Base-by-base conservation (phyloP, 2,329 filamentous ascomycete species). In the Thielaviopsis musarum region DNA sequence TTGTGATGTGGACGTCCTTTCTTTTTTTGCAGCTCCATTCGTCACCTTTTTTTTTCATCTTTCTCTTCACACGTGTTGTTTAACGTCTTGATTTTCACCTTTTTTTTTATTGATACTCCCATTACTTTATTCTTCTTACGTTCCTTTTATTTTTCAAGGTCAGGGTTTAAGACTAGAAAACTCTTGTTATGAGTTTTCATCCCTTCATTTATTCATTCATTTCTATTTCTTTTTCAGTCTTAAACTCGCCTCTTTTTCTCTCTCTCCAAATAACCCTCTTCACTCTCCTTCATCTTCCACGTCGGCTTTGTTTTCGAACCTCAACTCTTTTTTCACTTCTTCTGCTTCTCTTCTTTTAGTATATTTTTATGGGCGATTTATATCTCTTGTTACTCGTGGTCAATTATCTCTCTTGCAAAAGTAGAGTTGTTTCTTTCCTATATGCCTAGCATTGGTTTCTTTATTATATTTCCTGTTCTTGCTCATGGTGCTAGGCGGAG, bases 291-390 rank as follows among this genome's bases (percentile, higher is more conserved):
- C 21, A 59, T 59, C 19, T 55, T 61, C 52, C 56, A 56, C 13
- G 53, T 59, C 61, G 66, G 64, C 65, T 63, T 69, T 62, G 49
- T 55, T 59, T 30, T 61, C 56, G 60, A 59, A 45, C 53, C 52
- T 59, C 38, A 48, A 51, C 7, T 48, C 49, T 38, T 53, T 30
- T 56, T 53, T 56, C 9, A 6, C 26, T 54, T 58, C 26, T 19
- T 49, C 45, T 56, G 52, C 19, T 58, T 58, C 26, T 28, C 49
- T 54, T 56, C 54, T 38, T 53, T 48, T 12, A 34, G 30, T 34
- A 34, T 34, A 34, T 34, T 34, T 34, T 34, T 34, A 34, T 34
- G 6, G 30, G 30, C 7, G 30, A 34, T 34, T 34, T 34, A 34
- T 34, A 9, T 34, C 30, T 10, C 30, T 34, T 7, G 30, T 34